Evolutionary conservation across 202 grass and related monocot species (phyloP), one percentile per base, ranked within the genome.

Genomic region (Carex arenaria): DNA sequence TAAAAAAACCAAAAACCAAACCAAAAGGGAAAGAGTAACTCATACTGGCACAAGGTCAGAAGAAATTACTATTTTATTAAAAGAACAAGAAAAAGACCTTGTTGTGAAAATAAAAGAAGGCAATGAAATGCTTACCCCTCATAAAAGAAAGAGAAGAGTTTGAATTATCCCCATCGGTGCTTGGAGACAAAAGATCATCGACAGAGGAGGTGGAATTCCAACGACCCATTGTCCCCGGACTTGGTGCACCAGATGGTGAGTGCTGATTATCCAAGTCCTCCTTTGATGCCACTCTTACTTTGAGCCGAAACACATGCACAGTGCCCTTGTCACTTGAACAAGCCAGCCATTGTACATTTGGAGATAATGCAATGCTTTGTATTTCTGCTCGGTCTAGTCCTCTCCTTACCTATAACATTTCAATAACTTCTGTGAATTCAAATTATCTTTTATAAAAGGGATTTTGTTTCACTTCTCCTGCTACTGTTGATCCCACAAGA

Each of bases 121-220:
- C 49, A 51, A 70, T 82, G 17, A 32, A 68, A 89, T 71, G 9
- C 71, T 80, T 45, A 97, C 94, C 92, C 89, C 84, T 93, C 87
- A 97, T 90, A 80, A 97, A 97, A 79, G 89, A 93, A 18, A 97
- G 72, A 67, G 94, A 93, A n/a, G 94, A 97, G 89, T 84, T 94
- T 7, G 89, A 83, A 80, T 97, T 97, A 64, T 90, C 85, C 74
- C 94, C 92, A 4, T 78, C 52, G 17, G 64, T 91, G 56, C 89
- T 93, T 47, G 87, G 88, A 86, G 93, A 88, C 71, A 94, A 69
- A 86, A 97, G 90, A 64, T 90, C 74, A 86, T 97, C 89, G 14
- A 97, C 85, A 82, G 88, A 89, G 43, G 53, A 81, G 42, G 90
- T 91, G 78, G 92, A 90, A 68, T 88, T 93, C 70, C 94, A 90